Conservation (phyloP, 2,329 filamentous ascomycete species). For the Esteya vermicola region DNA sequence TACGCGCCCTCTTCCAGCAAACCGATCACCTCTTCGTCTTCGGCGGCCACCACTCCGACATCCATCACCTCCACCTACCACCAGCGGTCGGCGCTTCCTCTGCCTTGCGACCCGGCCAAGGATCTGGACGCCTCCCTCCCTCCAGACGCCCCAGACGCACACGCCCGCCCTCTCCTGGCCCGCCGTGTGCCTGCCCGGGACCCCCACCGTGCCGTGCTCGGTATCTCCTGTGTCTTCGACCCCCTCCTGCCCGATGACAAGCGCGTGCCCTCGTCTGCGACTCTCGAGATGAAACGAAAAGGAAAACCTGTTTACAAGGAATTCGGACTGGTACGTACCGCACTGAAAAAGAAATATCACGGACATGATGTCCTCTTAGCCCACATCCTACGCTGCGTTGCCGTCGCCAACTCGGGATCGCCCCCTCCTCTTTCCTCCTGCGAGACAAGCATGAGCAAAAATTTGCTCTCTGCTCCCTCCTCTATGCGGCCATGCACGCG, state of each 20-base stretch:
- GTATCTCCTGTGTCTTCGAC: constrained; percentile 47
- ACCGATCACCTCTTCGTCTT: not conserved
- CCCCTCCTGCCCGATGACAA: constrained; percentile 34
- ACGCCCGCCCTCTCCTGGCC: constrained; percentile 8
- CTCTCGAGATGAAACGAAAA: constrained; percentile 34
- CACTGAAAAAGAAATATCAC: too few species aligned
- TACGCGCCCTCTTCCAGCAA: not conserved
- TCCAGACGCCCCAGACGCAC: too few species aligned
- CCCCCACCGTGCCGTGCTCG: constrained; percentile 36
- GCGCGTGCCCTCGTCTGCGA: constrained; percentile 23
- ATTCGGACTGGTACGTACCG: constrained; percentile 51
- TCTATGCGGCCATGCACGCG: too few species aligned
- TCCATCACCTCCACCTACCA: constrained; percentile 37
- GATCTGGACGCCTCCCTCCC: constrained; percentile 15
- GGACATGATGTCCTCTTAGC: too few species aligned
- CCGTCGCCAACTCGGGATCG: not conserved
- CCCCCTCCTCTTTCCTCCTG: too few species aligned
- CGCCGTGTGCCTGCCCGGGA: constrained; percentile 43
- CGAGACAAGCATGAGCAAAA: too few species aligned
- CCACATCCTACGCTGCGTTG: too few species aligned
- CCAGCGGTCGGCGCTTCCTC: not conserved
- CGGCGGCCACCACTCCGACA: constrained; percentile 25
- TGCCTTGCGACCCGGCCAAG: constrained; percentile 4
- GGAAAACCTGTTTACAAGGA: constrained; percentile 48
- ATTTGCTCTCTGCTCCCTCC: too few species aligned